A percentile compares a stretch with the other conserved stretches of the same genome.
These are phyloP conservation scores for Sporisorium scitamineum DNA, from an alignment of 1,284 basidiomycete genomes.

Conservation along the genomic window DNA sequence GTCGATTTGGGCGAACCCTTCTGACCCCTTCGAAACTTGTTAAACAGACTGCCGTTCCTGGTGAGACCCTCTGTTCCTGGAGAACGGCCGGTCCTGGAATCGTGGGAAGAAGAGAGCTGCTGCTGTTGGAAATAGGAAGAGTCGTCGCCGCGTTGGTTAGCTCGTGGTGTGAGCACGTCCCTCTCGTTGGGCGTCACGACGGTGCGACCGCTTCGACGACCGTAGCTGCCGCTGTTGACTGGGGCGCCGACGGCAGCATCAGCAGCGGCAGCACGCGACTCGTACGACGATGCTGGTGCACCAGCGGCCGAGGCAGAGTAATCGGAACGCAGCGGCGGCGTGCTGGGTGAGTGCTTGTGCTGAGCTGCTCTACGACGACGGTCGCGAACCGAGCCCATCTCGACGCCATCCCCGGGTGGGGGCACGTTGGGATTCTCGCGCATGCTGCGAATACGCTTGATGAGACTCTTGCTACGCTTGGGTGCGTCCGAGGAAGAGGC, in stretches of 20 bases:
- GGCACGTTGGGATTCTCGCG: slow-evolving; percentile 61
- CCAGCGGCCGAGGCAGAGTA: not conserved
- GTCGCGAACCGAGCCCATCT: slow-evolving; percentile 39
- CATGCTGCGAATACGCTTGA: slow-evolving; percentile 62
- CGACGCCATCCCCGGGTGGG: slow-evolving; percentile 50
- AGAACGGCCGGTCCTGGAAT: slow-evolving; percentile 23
- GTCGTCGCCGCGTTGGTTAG: slow-evolving; percentile 11
- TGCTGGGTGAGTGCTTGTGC: slow-evolving; percentile 56
- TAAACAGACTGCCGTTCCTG: slow-evolving; percentile 43
- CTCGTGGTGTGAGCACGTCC: slow-evolving; percentile 37
- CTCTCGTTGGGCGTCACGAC: slow-evolving; percentile 29
- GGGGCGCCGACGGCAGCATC: slow-evolving; percentile 24
- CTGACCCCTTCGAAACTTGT: slow-evolving; percentile 39
- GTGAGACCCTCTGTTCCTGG: slow-evolving; percentile 23
- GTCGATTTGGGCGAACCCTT: slow-evolving; percentile 34
- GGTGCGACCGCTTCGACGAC: slow-evolving; percentile 21
- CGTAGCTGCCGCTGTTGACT: slow-evolving; percentile 30
- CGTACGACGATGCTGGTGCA: slow-evolving; percentile 11
- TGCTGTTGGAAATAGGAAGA: slow-evolving; percentile 27
- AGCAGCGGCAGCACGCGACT: slow-evolving; percentile 36
- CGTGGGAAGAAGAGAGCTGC: slow-evolving; percentile 11
- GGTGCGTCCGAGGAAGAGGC: slow-evolving; percentile 31
- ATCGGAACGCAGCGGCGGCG: slow-evolving; percentile 39
- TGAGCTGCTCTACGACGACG: slow-evolving; percentile 32
- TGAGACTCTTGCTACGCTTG: slow-evolving; percentile 60